Evolutionary conservation across 2,329 filamentous ascomycete species (phyloP), one percentile per base, ranked within the genome.

Genomic region (Colletotrichum coccodes): DNA sequence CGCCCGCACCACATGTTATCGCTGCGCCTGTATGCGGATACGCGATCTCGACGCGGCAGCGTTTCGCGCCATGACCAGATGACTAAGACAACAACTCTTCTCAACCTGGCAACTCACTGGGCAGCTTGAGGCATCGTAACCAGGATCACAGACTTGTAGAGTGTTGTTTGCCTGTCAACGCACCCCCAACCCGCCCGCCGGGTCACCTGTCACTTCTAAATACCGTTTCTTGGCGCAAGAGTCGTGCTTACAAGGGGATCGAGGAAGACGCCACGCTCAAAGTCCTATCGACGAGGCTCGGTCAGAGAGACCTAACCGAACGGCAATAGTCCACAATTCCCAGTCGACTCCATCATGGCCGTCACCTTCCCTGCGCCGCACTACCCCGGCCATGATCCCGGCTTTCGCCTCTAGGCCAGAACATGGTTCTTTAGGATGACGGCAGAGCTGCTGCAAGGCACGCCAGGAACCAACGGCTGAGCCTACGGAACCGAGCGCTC

Each of bases 351-450:
- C 60, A 56, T 60, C 60, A n/a, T 54, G 47, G 23, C 47, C 60
- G 38, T 65, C 53, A 65, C 65, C 54, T 60, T 65, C 54, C 54
- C 34, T 46, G 61, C 40, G 38, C 21, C 23, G 38, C 53, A 32
- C 30, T 18, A 40, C 46, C 60, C 60, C 26, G 38, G 53, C 26
- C 54, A 14, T 34, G 60, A 64, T 64, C 46, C 64, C 32, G 32
- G 60, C 46, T 28, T 34, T n/a, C 30, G 46, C 53, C 53, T 53
- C 53, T 64, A 23, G 46, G 38, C 60, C 60, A 64, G 46, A 64
- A 38, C 60, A 49, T 50, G 21, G 21, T 26, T 21, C 60, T 26
- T 32, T 44, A n/a, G 23, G 23, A 53, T 38, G 40, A 36, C 46
- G 46, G 46, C 59, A 42, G 58, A 56, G 59, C 46, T n/a, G 38